phyloP scores from a whole-genome alignment of 441 rosid genomes.

The Gossypium schwendimanii region DNA sequence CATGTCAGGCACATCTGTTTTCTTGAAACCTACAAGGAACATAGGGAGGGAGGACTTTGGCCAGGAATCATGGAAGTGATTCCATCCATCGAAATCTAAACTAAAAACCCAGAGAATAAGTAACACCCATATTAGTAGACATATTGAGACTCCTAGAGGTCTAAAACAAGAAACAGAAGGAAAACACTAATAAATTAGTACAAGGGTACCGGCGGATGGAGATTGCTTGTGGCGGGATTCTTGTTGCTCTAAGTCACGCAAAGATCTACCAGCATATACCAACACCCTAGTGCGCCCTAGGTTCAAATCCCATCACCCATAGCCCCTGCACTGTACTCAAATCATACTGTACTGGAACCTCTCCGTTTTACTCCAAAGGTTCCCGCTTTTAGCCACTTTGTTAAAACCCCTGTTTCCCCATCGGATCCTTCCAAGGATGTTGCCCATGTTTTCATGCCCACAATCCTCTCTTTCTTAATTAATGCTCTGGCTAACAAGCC shows the following conservation, averaged over 20 bases:
- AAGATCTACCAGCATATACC: neutral
- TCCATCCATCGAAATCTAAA: neutral
- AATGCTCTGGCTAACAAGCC: too few relatives aligned
- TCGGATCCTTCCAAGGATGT: neutral
- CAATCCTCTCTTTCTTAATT: too few relatives aligned
- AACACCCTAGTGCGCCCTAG: neutral
- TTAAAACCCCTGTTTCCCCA: neutral
- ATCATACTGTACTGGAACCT: neutral
- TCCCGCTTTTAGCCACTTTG: neutral
- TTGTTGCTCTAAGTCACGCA: constrained; percentile 1
- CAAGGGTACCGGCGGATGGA: neutral
- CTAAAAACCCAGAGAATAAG: neutral
- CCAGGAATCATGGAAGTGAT: constrained; percentile 7
- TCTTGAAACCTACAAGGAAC: too few relatives aligned
- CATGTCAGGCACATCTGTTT: too few relatives aligned
- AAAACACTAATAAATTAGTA: neutral
- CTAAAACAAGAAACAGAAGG: neutral
- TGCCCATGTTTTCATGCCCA: neutral
- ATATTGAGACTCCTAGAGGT: neutral
- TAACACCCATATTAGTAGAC: neutral
- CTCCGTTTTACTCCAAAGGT: neutral
- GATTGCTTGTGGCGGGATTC: neutral
- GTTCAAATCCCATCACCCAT: constrained; percentile 7
- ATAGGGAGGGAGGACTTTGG: neutral
- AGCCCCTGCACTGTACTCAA: neutral